Evolutionary conservation across 192 early-diverging fungal genomes (phyloP), one percentile per base, ranked within the genome.

Genomic region (Linnemannia hyalina): DNA sequence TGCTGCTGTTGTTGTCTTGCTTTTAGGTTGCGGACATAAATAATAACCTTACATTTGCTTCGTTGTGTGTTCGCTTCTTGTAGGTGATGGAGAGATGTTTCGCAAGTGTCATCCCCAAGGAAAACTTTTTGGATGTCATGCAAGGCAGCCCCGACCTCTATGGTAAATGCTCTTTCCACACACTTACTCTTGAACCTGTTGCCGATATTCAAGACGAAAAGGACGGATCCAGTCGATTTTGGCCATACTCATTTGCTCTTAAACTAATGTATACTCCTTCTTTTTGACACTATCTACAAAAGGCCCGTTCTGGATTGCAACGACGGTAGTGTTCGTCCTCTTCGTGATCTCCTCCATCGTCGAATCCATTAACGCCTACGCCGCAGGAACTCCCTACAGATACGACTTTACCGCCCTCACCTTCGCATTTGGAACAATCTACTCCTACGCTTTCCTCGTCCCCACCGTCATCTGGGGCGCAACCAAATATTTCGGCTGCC

Each of bases 241-340:
- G 5, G 4, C 9, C 18, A 36, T 11, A 68, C 11, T 18, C 35
- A 36, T 18, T 35, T 68, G 65, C 10, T 36, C 65, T 35, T 32
- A 11, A 29, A 35, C 65, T 68, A 68, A 68, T 13, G 7, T 9
- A 35, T 2, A 13, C 44, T 36, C 65, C 1, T 36, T 68, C 68
- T 70, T 71, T 44, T n/a, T n/a, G n/a, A n/a, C n/a, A n/a, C n/a
- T n/a, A 83, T 26, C 7, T 42, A 80, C 22, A 70, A 13, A 46
- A 95, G 94, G 98, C 16, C 98, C 99, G 0, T 98, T 99, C 88
- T 99, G 99, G 99, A 97, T 99, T 49, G 88, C 97, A 7, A 99
- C 97, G 0, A 98, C 97, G 5, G 97, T 98, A 35, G 94, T 99
- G 41, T 98, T 99, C 82, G 81, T 92, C 47, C 92, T 99, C 40